These are phyloP conservation scores for Fraxinus floribunda DNA, from an alignment of 305 asterid genomes.

Conservation along the genomic window DNA sequence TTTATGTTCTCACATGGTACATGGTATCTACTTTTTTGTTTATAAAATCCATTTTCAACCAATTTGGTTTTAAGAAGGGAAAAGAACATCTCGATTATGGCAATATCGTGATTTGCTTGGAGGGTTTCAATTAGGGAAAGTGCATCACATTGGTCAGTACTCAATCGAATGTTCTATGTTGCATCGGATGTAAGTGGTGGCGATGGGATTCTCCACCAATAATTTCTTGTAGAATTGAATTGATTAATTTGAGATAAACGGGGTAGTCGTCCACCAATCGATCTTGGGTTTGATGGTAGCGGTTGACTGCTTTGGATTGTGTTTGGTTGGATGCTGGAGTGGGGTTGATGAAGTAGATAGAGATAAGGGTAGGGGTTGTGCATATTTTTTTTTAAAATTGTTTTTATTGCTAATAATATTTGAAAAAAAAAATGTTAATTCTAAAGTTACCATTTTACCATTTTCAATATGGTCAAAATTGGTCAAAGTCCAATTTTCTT, in stretches of 20 bases:
- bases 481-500: too few species aligned
- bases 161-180: neutral
- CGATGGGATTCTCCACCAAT: neutral
- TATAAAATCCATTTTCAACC: conserved; percentile 21
- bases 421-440: too few species aligned
- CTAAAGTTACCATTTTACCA: too few species aligned
- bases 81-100: conserved; percentile 34
- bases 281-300: neutral
- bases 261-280: neutral
- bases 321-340: neutral
- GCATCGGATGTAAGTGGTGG: neutral
- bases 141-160: neutral
- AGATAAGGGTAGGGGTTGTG: too few species aligned
- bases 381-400: too few species aligned
- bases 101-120: conserved; percentile 22
- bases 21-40: conserved; percentile 11
- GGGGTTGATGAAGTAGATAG: too few species aligned
- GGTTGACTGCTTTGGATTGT: neutral
- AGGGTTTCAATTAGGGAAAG: neutral
- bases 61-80: conserved; percentile 26
- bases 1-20: conserved; percentile 13
- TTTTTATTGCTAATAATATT: too few species aligned
- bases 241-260: neutral
- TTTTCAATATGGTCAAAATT: too few species aligned
- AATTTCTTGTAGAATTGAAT: neutral